Conservation (phyloP, 106 monocot genomes). For the Narthecium ossifragum region DNA sequence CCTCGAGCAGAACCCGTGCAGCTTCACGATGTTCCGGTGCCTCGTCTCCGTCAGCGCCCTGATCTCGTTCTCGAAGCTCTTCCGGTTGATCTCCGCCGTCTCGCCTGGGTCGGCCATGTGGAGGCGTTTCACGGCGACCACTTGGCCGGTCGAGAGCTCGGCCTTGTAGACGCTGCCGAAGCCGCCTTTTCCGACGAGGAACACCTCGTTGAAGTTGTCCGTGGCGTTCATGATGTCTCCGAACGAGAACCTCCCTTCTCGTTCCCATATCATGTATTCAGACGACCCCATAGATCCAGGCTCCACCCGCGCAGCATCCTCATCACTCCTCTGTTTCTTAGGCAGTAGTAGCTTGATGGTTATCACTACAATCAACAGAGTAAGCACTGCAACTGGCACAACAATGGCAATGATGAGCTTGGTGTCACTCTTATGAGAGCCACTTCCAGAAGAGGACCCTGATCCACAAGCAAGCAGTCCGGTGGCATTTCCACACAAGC, state of each 20-base stretch:
- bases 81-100: slow-evolving; percentile 20
- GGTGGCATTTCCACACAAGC: slow-evolving; percentile 53
- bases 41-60: slow-evolving; percentile 59
- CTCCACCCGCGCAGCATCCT: background rate
- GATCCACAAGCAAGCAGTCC: slow-evolving; percentile 37
- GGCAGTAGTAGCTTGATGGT: background rate
- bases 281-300: background rate
- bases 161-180: slow-evolving; percentile 75
- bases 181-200: slow-evolving; percentile 56
- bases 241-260: slow-evolving; percentile 65
- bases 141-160: slow-evolving; percentile 32
- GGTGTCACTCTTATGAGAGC: slow-evolving; percentile 12
- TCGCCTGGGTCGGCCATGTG: slow-evolving; percentile 20
- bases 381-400: slow-evolving; percentile 29
- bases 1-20: slow-evolving; percentile 63
- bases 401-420: slow-evolving; percentile 44
- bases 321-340: background rate
- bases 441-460: background rate
- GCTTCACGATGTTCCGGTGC: slow-evolving; percentile 75
- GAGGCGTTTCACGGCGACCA: slow-evolving; percentile 66
- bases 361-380: slow-evolving; percentile 15
- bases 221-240: slow-evolving; percentile 61
- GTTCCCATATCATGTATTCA: slow-evolving; percentile 55
- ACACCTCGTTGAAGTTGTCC: slow-evolving; percentile 54
- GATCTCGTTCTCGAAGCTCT: slow-evolving; percentile 78